Conservation (phyloP, 1,284 basidiomycete species). For the Rhodotorula sp. region DNA sequence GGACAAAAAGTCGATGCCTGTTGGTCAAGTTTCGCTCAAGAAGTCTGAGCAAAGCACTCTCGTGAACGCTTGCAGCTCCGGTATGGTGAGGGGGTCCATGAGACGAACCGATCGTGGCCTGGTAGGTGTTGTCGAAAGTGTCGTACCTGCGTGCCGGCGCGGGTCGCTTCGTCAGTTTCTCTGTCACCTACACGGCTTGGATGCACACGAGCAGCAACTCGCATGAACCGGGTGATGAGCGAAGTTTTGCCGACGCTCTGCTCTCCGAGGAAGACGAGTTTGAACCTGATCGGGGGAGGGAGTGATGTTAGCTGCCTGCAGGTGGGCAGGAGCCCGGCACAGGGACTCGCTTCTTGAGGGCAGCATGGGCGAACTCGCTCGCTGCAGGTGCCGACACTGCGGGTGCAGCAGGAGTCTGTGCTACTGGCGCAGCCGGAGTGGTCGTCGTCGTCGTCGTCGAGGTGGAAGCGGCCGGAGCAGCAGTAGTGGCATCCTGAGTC, state of each 20-base stretch:
- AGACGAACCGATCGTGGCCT: slow-evolving; percentile 84
- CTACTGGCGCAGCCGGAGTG: slow-evolving; percentile 8
- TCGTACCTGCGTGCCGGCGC: slow-evolving; percentile 73
- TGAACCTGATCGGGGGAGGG: slow-evolving; percentile 63
- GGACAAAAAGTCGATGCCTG: slow-evolving; percentile 88
- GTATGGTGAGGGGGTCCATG: neutral
- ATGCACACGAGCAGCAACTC: slow-evolving; percentile 11
- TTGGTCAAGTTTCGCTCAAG: neutral
- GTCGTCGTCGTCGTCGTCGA: neutral
- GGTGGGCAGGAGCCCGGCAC: neutral
- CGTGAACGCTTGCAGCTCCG: neutral
- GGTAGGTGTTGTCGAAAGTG: slow-evolving; percentile 99
- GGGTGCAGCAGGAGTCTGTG: slow-evolving; percentile 9
- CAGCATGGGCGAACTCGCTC: slow-evolving; percentile 40
- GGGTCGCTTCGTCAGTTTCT: no score
- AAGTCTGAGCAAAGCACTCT: neutral
- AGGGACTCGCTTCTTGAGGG: slow-evolving; percentile 36
- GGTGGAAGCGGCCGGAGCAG: neutral
- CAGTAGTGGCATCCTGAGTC: neutral
- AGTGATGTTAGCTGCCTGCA: neutral
- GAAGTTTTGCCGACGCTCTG: slow-evolving; percentile 86
- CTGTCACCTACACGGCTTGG: no score
- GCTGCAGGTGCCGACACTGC: slow-evolving; percentile 14
- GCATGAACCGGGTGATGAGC: slow-evolving; percentile 83
- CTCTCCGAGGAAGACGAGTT: slow-evolving; percentile 76